Base-by-base conservation (phyloP, 441 rosid species). In the Lepidium campestre region DNA sequence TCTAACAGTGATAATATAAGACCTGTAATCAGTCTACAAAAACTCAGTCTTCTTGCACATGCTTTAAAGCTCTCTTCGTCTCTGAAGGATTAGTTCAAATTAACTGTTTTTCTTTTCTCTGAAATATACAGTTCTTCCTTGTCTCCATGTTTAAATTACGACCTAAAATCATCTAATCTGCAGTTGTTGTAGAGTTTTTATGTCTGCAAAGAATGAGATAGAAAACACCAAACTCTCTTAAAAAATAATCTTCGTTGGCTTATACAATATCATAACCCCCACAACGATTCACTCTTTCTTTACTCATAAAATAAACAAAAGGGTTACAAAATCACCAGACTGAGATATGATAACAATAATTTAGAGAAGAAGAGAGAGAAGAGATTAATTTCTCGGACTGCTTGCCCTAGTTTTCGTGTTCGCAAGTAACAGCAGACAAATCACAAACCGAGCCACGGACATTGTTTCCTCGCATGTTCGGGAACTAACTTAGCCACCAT, bases 391-490 rank as follows among this genome's bases (percentile, higher is more conserved):
- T 65, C 66, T 23, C 32, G 4, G 60, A 64, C 66, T 48, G 41
- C 5, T 65, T 53, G 39, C 53, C 41, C 66, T 71, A 63, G 75
- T 56, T 57, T 39, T 37, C 64, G 15, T 63, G 70, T 71, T 57
- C 46, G 44, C 69, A 35, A 46, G 67, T 17, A 48, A 12, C 19
- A 61, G 62, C 48, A 42, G 41, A 64, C 31, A 10, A 39, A 61
- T 87, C 90, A 91, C 69, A 80, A 79, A 42, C 90, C 83, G 31
- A 81, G 85, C 78, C 79, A 86, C 6, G 88, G 70, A 57, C 91
- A 87, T 70, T 91, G 97, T 81, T 83, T 89, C 77, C 90, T 88
- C 6, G 97, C 95, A 63, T 93, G 97, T 75, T 85, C 96, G 0
- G 98, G 97, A 42, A 93, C 83, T 76, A 93, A 78, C 82, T 85